Conservation (phyloP, 2,329 filamentous ascomycete genomes). For the Mariannaea elegans region DNA sequence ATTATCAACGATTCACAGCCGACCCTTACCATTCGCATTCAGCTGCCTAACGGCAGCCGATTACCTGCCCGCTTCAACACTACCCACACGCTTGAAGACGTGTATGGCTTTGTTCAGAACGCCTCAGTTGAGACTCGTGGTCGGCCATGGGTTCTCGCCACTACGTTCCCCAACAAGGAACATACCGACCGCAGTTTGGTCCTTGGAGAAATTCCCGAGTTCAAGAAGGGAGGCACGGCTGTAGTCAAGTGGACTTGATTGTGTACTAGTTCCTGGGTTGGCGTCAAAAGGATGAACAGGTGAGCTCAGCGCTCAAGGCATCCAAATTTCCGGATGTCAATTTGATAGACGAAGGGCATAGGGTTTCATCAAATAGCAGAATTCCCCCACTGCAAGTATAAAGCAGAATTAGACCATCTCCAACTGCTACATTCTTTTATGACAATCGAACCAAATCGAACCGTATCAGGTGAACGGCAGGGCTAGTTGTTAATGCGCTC, state of each 20-base stretch:
- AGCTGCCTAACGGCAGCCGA: constrained; percentile 79
- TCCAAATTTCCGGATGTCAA: constrained; percentile 2
- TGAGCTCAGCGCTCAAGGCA: constrained; percentile 4
- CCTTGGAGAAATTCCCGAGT: constrained; percentile 69
- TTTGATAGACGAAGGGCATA: constrained; percentile 17
- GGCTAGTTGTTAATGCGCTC: constrained; percentile 1
- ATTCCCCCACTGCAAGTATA: constrained; percentile 6
- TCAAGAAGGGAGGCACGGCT: constrained; percentile 72
- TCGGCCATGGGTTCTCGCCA: constrained; percentile 78
- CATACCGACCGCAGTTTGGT: constrained; percentile 72
- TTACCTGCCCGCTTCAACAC: constrained; percentile 85
- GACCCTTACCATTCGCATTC: constrained; percentile 76
- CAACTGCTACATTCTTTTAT: neutral
- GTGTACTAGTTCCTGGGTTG: constrained; percentile 10
- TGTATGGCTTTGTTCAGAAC: constrained; percentile 78
- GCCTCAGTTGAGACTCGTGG: constrained; percentile 65
- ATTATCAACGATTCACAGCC: constrained; percentile 72
- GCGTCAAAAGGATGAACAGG: constrained; percentile 27
- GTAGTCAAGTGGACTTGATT: constrained; percentile 66
- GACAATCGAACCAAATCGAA: neutral
- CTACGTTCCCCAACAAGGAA: constrained; percentile 85
- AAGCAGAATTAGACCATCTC: constrained; percentile 16
- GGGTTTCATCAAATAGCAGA: neutral
- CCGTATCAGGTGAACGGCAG: neutral
- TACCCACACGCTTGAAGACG: constrained; percentile 77